A percentile compares a stretch with the other conserved stretches of the same genome.
Conservation (phyloP, 164 flowering plant genomes). For the Nymphaea colorata region DNA sequence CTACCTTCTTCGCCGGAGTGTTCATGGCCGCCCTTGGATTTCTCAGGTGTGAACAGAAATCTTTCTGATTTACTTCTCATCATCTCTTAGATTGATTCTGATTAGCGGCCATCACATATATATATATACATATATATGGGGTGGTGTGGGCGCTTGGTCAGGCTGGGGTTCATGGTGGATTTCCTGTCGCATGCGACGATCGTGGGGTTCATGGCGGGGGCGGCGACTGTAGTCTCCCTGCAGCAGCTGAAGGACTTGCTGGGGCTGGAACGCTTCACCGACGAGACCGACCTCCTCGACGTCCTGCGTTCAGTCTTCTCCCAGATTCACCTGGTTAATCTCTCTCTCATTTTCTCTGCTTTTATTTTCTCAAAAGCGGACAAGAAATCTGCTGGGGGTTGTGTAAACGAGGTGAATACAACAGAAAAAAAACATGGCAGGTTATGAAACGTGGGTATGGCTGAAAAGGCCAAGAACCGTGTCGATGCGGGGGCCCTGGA, state of each 20-base stretch:
- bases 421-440: too few species aligned
- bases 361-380: too few species aligned
- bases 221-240: background rate
- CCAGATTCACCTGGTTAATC: slow-evolving; percentile 60
- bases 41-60: slow-evolving; percentile 31
- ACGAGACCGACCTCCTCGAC: slow-evolving; percentile 52
- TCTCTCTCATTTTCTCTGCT: too few species aligned
- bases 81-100: background rate
- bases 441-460: background rate
- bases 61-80: background rate
- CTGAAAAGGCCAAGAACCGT: too few species aligned
- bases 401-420: too few species aligned
- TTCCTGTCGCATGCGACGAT: slow-evolving; percentile 41
- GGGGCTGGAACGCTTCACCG: slow-evolving; percentile 73
- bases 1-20: slow-evolving; percentile 59
- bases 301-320: slow-evolving; percentile 70
- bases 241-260: slow-evolving; percentile 12
- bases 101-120: background rate
- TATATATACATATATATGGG: background rate
- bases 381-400: too few species aligned
- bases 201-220: background rate
- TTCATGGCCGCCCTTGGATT: slow-evolving; percentile 54
- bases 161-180: slow-evolving; percentile 56
- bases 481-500: too few species aligned
- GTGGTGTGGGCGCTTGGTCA: slow-evolving; percentile 5